These are phyloP conservation scores for Paramecium primaurelia DNA, from an alignment of 73 alveolate genomes.

Conservation along the genomic window DNA sequence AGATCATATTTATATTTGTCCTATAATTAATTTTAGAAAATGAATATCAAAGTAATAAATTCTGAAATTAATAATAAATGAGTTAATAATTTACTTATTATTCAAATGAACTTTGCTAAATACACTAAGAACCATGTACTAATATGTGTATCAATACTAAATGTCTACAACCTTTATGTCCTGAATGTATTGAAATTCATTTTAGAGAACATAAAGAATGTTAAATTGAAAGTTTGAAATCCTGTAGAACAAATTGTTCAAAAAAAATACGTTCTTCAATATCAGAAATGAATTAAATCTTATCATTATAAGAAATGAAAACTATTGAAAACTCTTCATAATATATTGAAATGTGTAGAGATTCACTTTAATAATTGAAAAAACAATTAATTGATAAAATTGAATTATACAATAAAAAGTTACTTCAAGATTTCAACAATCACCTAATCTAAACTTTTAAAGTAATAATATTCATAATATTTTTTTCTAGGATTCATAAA, in stretches of 20 bases:
- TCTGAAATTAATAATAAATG: background rate
- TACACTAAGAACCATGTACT: slow-evolving; percentile 1
- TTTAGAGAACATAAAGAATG: background rate
- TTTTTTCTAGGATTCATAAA: background rate
- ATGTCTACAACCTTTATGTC: slow-evolving; percentile 24
- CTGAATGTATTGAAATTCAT: slow-evolving; percentile 36
- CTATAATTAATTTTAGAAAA: background rate
- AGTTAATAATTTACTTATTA: background rate
- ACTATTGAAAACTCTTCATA: background rate
- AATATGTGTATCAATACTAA: slow-evolving; percentile 22
- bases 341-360: background rate
- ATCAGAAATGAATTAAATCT: background rate
- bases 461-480: background rate
- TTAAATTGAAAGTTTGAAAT: background rate
- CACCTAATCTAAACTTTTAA: background rate
- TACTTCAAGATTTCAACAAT: background rate
- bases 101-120: background rate
- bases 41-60: background rate
- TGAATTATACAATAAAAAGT: background rate
- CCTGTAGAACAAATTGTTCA: background rate
- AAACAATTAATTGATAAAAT: background rate
- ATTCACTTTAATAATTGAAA: background rate
- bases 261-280: background rate
- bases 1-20: too few relatives aligned
- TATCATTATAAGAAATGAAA: background rate